A percentile compares a stretch with the other conserved stretches of the same genome.
Conservation (phyloP, 1,139 yeast genomes). For the Spathaspora sp. region DNA sequence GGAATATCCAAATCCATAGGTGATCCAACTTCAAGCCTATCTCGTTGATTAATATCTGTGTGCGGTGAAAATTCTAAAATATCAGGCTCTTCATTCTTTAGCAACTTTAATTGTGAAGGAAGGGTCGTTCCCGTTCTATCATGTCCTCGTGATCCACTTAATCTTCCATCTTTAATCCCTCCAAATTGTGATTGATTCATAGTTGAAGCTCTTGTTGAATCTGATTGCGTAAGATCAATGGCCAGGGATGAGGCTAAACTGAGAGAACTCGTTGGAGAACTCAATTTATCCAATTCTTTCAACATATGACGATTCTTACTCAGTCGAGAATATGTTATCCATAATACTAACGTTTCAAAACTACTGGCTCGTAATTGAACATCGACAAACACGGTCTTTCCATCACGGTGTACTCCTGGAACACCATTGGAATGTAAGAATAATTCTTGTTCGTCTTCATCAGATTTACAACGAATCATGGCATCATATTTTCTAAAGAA, state of each 20-base stretch:
- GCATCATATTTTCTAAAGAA: conserved; percentile 66
- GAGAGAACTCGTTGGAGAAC: conserved; percentile 21
- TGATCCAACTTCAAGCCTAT: conserved; percentile 15
- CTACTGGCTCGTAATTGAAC: conserved; percentile 76
- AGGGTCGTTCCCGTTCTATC: conserved; percentile 19
- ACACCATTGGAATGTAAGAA: conserved; percentile 68
- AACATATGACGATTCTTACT: conserved; percentile 22
- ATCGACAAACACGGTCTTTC: conserved; percentile 63
- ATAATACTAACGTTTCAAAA: conserved; percentile 59
- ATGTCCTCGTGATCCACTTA: background rate
- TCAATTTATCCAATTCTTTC: conserved; percentile 26
- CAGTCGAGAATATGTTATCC: conserved; percentile 83
- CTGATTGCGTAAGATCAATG: background rate
- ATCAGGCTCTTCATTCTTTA: background rate
- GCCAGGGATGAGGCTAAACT: conserved; percentile 10
- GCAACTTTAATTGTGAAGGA: conserved; percentile 54
- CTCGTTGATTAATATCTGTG: background rate
- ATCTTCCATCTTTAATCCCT: background rate
- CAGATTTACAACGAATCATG: conserved; percentile 18
- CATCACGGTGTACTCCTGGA: conserved; percentile 69
- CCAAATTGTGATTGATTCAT: background rate
- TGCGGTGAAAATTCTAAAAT: background rate
- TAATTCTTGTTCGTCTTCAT: conserved; percentile 33
- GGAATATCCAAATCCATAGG: conserved; percentile 22
- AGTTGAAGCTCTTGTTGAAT: background rate